A percentile compares a stretch with the other conserved stretches of the same genome.
Evolutionary conservation across 139 green algal genomes (phyloP).

Genomic region (Micromonas commoda): DNA sequence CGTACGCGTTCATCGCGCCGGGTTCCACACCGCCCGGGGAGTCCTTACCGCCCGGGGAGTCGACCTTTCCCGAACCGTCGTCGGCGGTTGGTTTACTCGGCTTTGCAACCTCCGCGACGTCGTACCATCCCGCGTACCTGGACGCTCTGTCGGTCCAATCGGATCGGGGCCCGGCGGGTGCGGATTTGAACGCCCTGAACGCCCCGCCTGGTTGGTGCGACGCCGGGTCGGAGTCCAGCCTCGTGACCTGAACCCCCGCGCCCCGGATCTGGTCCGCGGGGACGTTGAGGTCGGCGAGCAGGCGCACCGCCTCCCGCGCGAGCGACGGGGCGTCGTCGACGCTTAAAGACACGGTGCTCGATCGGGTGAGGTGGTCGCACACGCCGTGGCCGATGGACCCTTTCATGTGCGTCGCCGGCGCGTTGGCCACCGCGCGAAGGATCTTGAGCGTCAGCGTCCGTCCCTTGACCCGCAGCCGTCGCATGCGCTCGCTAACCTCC

Average conservation of each 20-base stretch:
- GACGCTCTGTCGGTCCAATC: background rate
- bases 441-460: slow-evolving; percentile 73
- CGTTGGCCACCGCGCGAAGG: slow-evolving; percentile 51
- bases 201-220: background rate
- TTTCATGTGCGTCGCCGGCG: slow-evolving; percentile 45
- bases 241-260: slow-evolving; percentile 61
- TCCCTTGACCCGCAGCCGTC: slow-evolving; percentile 42
- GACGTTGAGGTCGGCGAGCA: slow-evolving; percentile 54
- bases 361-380: slow-evolving; percentile 67
- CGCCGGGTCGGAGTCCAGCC: slow-evolving; percentile 26
- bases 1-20: too few relatives aligned
- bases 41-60: too few relatives aligned
- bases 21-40: too few relatives aligned
- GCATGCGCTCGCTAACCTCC: slow-evolving; percentile 37
- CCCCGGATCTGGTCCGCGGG: slow-evolving; percentile 60
- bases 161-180: too few relatives aligned
- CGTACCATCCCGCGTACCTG: background rate
- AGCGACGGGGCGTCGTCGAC: slow-evolving; percentile 42
- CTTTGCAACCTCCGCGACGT: background rate
- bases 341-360: slow-evolving; percentile 35
- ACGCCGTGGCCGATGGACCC: slow-evolving; percentile 81
- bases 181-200: background rate
- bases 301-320: slow-evolving; percentile 31
- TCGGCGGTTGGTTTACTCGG: background rate
- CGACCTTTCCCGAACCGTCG: too few relatives aligned